These are phyloP conservation scores for Suhomyces wounanorum DNA, from an alignment of 1,139 yeast genomes.

Conservation along the genomic window DNA sequence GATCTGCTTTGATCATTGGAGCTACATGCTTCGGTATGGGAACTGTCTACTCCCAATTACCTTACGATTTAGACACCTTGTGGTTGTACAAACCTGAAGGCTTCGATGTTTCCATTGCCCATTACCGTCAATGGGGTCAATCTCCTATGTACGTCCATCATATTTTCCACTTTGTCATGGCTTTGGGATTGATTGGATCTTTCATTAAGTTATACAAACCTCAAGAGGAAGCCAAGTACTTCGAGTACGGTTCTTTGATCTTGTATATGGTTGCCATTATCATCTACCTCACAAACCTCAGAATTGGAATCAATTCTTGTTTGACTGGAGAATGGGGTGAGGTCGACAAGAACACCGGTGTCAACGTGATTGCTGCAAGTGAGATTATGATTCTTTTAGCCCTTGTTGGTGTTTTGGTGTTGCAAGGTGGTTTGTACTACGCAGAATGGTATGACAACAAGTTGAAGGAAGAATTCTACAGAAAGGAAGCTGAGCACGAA, in stretches of 20 bases:
- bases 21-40: conserved; percentile 80
- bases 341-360: conserved; percentile 80
- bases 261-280: conserved; percentile 71
- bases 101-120: conserved; percentile 63
- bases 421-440: conserved; percentile 89
- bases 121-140: conserved; percentile 71
- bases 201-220: conserved; percentile 85
- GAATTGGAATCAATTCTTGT: conserved; percentile 77
- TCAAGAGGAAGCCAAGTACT: conserved; percentile 74
- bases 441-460: conserved; percentile 74
- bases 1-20: conserved; percentile 46
- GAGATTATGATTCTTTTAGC: conserved; percentile 73
- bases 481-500: conserved; percentile 40
- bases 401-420: conserved; percentile 72
- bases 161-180: conserved; percentile 59
- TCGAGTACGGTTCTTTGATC: conserved; percentile 85
- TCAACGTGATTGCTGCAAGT: conserved; percentile 90
- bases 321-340: conserved; percentile 87
- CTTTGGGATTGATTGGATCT: conserved; percentile 69
- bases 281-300: conserved; percentile 81
- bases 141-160: conserved; percentile 63
- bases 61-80: conserved; percentile 79
- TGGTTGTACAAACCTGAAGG: conserved; percentile 60
- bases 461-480: conserved; percentile 53
- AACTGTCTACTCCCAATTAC: conserved; percentile 71